phyloP scores from a whole-genome alignment of 441 rosid species.

The Brassica hybrid region DNA sequence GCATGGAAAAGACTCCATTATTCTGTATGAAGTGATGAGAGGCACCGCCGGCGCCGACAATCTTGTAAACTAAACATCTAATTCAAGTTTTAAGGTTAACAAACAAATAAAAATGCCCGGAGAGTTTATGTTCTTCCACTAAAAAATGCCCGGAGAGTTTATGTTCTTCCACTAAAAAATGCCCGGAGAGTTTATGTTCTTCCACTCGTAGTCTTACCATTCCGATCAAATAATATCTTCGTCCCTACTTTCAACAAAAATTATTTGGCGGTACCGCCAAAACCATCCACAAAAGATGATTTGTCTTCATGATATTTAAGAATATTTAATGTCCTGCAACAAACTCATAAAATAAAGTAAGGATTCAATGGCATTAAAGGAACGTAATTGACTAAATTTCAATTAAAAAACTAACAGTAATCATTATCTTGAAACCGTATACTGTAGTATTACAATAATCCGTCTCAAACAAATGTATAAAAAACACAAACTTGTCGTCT shows the following conservation, averaged over 20 bases:
- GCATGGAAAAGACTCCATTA: neutral
- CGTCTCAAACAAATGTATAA: constrained; percentile 1
- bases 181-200: neutral
- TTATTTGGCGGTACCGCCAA: neutral
- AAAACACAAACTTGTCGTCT: constrained; percentile 36
- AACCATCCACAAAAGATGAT: neutral
- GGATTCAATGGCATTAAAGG: constrained; percentile 18
- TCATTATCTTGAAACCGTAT: constrained; percentile 9
- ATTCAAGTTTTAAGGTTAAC: neutral
- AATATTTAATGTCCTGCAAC: constrained; percentile 5
- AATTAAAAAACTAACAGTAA: constrained; percentile 27
- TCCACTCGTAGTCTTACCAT: neutral
- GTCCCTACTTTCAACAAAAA: neutral
- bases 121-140: neutral
- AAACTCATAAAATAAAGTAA: neutral
- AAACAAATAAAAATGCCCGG: neutral
- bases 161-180: neutral
- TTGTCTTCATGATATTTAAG: constrained; percentile 3
- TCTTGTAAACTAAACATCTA: neutral
- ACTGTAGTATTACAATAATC: neutral
- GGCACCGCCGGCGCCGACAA: neutral
- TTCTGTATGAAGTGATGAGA: neutral
- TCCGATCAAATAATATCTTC: neutral
- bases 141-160: neutral
- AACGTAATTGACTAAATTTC: constrained; percentile 7